Conservation (phyloP, 2,329 filamentous ascomycete genomes). For the Colletotrichum lindemuthianum region DNA sequence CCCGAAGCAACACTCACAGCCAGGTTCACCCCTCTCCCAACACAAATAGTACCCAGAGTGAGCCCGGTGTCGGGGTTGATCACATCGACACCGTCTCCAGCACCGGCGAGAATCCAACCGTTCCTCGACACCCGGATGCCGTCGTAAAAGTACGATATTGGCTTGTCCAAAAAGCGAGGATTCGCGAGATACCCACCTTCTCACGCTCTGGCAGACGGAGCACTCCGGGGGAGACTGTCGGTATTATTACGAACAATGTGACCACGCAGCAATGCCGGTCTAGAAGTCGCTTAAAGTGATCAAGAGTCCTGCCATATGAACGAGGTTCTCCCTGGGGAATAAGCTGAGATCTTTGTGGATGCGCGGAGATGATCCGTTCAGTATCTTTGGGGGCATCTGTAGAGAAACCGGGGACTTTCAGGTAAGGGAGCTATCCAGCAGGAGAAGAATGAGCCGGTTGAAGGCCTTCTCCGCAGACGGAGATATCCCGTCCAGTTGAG, state of each 20-base stretch:
- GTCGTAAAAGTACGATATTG: conserved; percentile 19
- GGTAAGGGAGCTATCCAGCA: neutral
- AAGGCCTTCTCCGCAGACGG: neutral
- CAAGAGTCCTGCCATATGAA: too few species aligned
- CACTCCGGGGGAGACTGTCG: too few species aligned
- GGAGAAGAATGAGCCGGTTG: neutral
- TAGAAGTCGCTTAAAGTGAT: too few species aligned
- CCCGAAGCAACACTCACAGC: conserved; percentile 11
- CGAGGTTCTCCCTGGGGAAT: neutral
- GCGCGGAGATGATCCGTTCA: conserved; percentile 12
- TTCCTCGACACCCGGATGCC: conserved; percentile 7
- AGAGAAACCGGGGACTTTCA: conserved; percentile 36
- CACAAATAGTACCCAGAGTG: neutral
- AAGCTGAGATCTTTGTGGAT: neutral
- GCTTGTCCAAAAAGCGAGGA: neutral
- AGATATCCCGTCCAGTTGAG: conserved; percentile 3
- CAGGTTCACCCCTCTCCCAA: conserved; percentile 2
- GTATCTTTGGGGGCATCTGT: neutral
- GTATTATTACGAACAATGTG: too few species aligned
- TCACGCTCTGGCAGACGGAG: too few species aligned
- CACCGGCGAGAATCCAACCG: conserved; percentile 16
- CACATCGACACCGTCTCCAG: conserved; percentile 5
- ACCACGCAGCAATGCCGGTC: too few species aligned
- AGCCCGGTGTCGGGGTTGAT: neutral
- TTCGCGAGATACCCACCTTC: conserved; percentile 2